phyloP scores from a whole-genome alignment of 1,284 basidiomycete genomes.

The Cyathus olla region DNA sequence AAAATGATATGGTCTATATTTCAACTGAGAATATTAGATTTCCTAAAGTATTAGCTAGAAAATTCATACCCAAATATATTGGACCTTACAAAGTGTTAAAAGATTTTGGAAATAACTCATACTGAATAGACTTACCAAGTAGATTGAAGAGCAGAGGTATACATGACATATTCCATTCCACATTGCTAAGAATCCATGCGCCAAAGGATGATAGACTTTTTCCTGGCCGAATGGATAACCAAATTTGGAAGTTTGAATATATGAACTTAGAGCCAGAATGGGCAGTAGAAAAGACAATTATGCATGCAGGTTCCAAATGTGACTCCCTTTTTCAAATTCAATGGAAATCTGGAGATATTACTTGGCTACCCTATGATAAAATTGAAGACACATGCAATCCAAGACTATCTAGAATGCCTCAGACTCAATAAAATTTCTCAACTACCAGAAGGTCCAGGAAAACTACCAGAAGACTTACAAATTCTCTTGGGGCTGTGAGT shows the following conservation, averaged over 20 bases:
- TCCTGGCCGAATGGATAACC: slow-evolving; percentile 21
- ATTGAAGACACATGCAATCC: too few relatives aligned
- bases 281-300: slow-evolving; percentile 37
- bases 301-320: slow-evolving; percentile 33
- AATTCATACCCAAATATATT: slow-evolving; percentile 47
- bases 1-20: slow-evolving; percentile 41
- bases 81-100: slow-evolving; percentile 35
- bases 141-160: slow-evolving; percentile 31
- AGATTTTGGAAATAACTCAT: slow-evolving; percentile 19
- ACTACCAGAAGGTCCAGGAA: too few relatives aligned
- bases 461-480: too few relatives aligned
- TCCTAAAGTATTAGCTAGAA: slow-evolving; percentile 31
- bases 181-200: slow-evolving; percentile 30
- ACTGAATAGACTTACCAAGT: slow-evolving; percentile 34
- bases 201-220: slow-evolving; percentile 40
- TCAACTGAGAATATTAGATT: slow-evolving; percentile 47
- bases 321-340: slow-evolving; percentile 35
- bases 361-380: slow-evolving; percentile 38
- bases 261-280: slow-evolving; percentile 29
- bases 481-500: too few relatives aligned
- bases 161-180: slow-evolving; percentile 41
- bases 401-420: too few relatives aligned
- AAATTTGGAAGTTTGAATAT: slow-evolving; percentile 12
- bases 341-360: slow-evolving; percentile 47
- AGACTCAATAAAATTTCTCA: too few relatives aligned